A percentile compares a stretch with the other conserved stretches of the same genome.
phyloP scores from a whole-genome alignment of 192 early-diverging fungal species.

The Coemansia sp. region DNA sequence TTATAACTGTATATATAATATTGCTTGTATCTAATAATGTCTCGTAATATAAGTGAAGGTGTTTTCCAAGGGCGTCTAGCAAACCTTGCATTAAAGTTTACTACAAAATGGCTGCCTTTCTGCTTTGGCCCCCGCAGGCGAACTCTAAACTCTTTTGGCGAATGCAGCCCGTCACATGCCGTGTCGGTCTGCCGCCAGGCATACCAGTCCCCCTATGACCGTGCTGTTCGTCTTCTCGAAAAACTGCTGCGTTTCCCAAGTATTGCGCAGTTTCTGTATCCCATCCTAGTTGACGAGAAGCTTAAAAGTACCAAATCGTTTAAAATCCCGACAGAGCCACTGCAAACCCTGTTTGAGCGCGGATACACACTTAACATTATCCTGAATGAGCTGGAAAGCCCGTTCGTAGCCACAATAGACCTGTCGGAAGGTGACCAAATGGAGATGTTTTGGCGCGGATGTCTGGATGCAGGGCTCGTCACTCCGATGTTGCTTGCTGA shows the following conservation, averaged over 20 bases:
- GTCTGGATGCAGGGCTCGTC: constrained; percentile 33
- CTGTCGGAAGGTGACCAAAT: constrained; percentile 34
- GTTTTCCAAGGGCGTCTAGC: constrained; percentile 43
- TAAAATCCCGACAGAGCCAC: constrained; percentile 30
- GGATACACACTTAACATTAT: constrained; percentile 51
- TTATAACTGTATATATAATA: constrained; percentile 4
- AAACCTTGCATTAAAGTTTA: constrained; percentile 27
- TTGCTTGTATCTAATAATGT: neutral
- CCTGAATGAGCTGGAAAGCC: constrained; percentile 48
- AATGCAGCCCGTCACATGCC: constrained; percentile 29
- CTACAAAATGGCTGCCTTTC: constrained; percentile 30
- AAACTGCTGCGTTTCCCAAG: constrained; percentile 36
- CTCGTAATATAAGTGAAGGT: constrained; percentile 3
- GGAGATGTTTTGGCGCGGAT: constrained; percentile 43
- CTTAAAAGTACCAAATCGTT: constrained; percentile 4
- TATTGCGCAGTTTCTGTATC: constrained; percentile 34
- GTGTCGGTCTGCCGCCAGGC: constrained; percentile 38
- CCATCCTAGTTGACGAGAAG: constrained; percentile 44
- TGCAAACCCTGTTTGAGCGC: constrained; percentile 38
- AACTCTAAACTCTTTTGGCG: constrained; percentile 4
- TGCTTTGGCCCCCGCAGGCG: constrained; percentile 30
- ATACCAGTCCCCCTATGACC: constrained; percentile 46
- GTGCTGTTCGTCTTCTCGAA: constrained; percentile 33
- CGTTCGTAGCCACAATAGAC: constrained; percentile 48
- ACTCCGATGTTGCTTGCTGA: neutral